phyloP scores from a whole-genome alignment of 2,329 filamentous ascomycete species.

The Alternaria arbusti region DNA sequence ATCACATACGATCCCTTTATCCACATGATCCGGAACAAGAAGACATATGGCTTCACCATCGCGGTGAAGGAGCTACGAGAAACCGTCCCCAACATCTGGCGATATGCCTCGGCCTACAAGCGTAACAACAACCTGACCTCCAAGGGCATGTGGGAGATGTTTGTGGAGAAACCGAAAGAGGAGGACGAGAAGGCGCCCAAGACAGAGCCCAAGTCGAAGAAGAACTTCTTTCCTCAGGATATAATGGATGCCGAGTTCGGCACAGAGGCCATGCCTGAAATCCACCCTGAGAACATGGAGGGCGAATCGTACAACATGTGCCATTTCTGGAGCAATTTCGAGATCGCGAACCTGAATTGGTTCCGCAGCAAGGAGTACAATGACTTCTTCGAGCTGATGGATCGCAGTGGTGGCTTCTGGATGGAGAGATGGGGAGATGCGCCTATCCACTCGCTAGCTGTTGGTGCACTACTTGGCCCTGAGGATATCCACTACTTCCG shows the following conservation, averaged over 20 bases:
- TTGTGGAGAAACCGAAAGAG: conserved; percentile 77
- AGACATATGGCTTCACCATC: conserved; percentile 98
- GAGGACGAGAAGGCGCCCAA: conserved; percentile 62
- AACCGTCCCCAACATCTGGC: conserved; percentile 97
- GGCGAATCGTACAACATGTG: conserved; percentile 99
- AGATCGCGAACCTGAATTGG: conserved; percentile 93
- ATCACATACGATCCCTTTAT: conserved; percentile 99
- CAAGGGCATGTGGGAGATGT: conserved; percentile 98
- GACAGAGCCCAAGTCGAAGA: conserved; percentile 70
- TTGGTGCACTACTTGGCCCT: conserved; percentile 81
- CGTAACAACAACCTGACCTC: conserved; percentile 88
- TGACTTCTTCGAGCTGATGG: conserved; percentile 99
- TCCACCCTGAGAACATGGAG: conserved; percentile 94
- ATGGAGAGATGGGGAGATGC: conserved; percentile 99
- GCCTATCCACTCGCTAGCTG: conserved; percentile 95
- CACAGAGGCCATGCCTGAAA: conserved; percentile 73
- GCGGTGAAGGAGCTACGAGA: conserved; percentile 97
- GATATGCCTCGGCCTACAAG: conserved; percentile 98
- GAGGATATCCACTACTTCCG: conserved; percentile 97
- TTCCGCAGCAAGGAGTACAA: conserved; percentile 98
- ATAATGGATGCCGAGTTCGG: conserved; percentile 78
- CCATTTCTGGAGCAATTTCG: conserved; percentile 99
- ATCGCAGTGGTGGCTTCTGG: conserved; percentile 97
- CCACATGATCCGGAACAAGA: conserved; percentile 91
- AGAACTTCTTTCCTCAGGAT: conserved; percentile 77